phyloP scores from a whole-genome alignment of 2,329 filamentous ascomycete genomes.

The Alternaria ethzedia region DNA sequence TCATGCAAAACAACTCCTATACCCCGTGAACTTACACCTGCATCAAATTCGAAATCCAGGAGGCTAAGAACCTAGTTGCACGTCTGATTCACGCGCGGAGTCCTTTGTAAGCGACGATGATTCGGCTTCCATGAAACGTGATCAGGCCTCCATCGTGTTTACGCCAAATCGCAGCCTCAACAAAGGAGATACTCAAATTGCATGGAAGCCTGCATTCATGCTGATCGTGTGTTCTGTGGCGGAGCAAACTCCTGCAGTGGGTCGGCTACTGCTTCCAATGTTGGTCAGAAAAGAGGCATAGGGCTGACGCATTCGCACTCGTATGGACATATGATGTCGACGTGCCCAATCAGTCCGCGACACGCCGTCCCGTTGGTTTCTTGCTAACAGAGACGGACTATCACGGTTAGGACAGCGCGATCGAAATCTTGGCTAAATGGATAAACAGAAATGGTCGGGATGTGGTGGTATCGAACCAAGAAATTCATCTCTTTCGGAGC shows the following conservation, averaged over 20 bases:
- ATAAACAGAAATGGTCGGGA: slow-evolving; percentile 8
- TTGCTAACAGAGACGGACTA: not conserved
- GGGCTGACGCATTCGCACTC: slow-evolving; percentile 8
- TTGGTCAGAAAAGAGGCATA: slow-evolving; percentile 3
- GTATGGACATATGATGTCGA: not conserved
- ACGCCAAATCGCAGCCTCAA: not conserved
- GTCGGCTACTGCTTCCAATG: not conserved
- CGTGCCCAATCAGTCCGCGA: not conserved
- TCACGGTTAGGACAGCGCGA: slow-evolving; percentile 5
- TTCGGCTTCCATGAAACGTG: not conserved
- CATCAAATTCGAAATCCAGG: slow-evolving; percentile 4
- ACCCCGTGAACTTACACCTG: not conserved
- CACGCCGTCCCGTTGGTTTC: not conserved
- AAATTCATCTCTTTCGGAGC: not conserved
- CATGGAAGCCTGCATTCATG: slow-evolving; percentile 16
- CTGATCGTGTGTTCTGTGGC: slow-evolving; percentile 5
- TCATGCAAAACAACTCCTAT: slow-evolving; percentile 4
- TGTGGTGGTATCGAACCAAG: not conserved
- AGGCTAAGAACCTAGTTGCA: not conserved
- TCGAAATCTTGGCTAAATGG: slow-evolving; percentile 20
- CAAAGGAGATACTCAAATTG: slow-evolving; percentile 7
- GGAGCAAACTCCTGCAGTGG: slow-evolving; percentile 3
- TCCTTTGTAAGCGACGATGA: slow-evolving; percentile 1
- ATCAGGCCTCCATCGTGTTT: slow-evolving; percentile 5
- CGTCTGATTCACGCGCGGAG: slow-evolving; percentile 5